Percentiles rank a stretch among this genome's conserved stretches.
These are phyloP conservation scores for Ophiocordyceps camponoti-leonardi DNA, from an alignment of 2,329 filamentous ascomycete genomes.

Conservation along the genomic window DNA sequence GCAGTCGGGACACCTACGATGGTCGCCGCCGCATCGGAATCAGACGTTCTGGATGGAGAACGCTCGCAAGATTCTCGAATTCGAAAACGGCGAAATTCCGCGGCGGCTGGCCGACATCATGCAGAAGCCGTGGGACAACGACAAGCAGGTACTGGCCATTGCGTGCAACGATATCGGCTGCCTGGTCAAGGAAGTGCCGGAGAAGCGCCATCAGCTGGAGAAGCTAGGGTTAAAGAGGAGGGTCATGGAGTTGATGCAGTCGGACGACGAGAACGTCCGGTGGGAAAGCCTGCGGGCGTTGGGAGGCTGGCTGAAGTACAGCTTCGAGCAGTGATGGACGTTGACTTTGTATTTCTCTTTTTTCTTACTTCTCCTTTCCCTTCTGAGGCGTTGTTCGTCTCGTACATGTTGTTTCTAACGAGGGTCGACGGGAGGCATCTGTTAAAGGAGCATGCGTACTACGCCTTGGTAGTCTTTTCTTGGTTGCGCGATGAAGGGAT, in stretches of 20 bases:
- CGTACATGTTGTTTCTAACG: background rate
- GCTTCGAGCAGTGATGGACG: constrained; percentile 31
- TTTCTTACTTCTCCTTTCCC: background rate
- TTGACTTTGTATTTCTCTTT: background rate
- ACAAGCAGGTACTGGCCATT: constrained; percentile 79
- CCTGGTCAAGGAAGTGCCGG: constrained; percentile 76
- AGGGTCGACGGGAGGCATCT: background rate
- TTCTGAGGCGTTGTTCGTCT: background rate
- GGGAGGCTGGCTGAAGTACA: constrained; percentile 47
- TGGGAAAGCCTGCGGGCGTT: constrained; percentile 87
- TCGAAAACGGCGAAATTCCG: constrained; percentile 61
- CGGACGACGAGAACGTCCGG: constrained; percentile 71
- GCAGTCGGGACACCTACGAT: constrained; percentile 70
- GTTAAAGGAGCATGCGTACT: no score
- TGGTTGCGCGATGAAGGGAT: no score
- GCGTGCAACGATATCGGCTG: constrained; percentile 86
- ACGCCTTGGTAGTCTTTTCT: no score
- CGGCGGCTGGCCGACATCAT: constrained; percentile 77
- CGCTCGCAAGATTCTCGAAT: constrained; percentile 69
- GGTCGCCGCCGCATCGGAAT: constrained; percentile 83
- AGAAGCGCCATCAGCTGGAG: constrained; percentile 65
- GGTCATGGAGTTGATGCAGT: constrained; percentile 88
- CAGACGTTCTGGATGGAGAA: constrained; percentile 85
- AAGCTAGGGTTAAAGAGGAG: constrained; percentile 69
- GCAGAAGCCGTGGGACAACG: constrained; percentile 53